Evolutionary conservation across 2,329 filamentous ascomycete species (phyloP).

Genomic region (Epichloe aotearoae): DNA sequence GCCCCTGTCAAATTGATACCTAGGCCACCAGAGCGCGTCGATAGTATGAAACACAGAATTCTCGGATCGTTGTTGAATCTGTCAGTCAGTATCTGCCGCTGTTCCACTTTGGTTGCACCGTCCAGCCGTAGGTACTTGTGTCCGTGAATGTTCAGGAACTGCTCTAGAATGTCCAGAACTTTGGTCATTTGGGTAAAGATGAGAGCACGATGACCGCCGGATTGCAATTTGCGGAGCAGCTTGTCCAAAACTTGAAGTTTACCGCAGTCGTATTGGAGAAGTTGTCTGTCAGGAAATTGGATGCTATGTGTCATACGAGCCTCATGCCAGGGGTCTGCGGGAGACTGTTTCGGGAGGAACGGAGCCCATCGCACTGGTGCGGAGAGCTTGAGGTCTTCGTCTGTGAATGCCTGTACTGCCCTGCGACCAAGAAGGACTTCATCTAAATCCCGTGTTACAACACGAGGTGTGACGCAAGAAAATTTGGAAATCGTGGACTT

Average conservation of each 20-base stretch:
- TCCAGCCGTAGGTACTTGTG: conserved; percentile 94
- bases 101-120: conserved; percentile 91
- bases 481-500: conserved; percentile 74
- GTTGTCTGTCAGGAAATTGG: conserved; percentile 88
- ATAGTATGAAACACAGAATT: conserved; percentile 91
- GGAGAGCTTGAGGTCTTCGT: conserved; percentile 43
- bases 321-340: conserved; percentile 79
- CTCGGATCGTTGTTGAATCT: conserved; percentile 91
- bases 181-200: conserved; percentile 99
- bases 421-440: conserved; percentile 50
- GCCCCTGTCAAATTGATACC: conserved; percentile 95
- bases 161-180: conserved; percentile 91
- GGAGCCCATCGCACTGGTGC: conserved; percentile 41
- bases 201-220: conserved; percentile 80
- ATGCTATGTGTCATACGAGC: conserved; percentile 86
- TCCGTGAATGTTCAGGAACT: conserved; percentile 94
- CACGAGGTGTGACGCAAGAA: conserved; percentile 81
- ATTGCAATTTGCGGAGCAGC: conserved; percentile 73
- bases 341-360: conserved; percentile 41
- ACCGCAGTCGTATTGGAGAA: conserved; percentile 96
- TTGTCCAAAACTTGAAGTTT: conserved; percentile 86
- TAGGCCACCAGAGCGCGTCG: conserved; percentile 82
- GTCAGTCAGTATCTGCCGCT: conserved; percentile 87
- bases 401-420: conserved; percentile 43
- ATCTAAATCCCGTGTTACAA: conserved; percentile 66